Evolutionary conservation across 805 yeast genomes (phyloP).

Genomic region (Phaffomyces thermotolerans): DNA sequence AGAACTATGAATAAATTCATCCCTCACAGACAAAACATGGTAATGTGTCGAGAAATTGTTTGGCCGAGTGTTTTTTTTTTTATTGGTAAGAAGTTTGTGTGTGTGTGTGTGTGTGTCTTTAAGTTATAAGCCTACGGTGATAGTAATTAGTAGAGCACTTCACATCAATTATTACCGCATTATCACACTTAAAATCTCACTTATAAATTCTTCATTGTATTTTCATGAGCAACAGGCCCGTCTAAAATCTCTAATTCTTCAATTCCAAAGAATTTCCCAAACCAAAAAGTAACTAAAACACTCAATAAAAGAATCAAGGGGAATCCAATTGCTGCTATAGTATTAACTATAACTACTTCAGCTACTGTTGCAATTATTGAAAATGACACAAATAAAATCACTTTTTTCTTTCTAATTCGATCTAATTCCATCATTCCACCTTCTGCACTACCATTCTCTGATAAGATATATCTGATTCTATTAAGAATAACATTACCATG

Average conservation of each 20-base stretch:
- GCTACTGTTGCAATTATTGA: conserved; percentile 64
- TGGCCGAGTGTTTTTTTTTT: no score
- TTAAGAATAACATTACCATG: conserved; percentile 57
- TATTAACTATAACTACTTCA: conserved; percentile 80
- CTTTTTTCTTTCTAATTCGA: conserved; percentile 26
- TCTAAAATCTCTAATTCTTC: conserved; percentile 62
- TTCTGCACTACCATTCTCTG: conserved; percentile 19
- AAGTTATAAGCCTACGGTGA: no score
- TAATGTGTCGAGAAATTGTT: no score
- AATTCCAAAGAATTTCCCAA: conserved; percentile 55
- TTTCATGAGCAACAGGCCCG: conserved; percentile 52
- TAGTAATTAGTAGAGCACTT: no score
- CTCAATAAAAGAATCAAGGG: conserved; percentile 72
- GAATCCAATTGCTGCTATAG: conserved; percentile 90
- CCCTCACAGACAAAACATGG: no score
- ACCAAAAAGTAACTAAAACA: conserved; percentile 57
- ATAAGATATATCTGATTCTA: conserved; percentile 53
- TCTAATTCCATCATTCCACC: conserved; percentile 22
- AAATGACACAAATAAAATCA: conserved; percentile 48
- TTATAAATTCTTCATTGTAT: conserved; percentile 39
- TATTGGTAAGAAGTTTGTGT: no score
- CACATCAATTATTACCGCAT: no score
- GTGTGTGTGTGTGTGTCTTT: no score
- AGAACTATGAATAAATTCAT: no score
- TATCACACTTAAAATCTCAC: no score